A percentile compares a stretch with the other conserved stretches of the same genome.
Conservation (phyloP, 805 yeast genomes). For the Peterozyma xylosa region DNA sequence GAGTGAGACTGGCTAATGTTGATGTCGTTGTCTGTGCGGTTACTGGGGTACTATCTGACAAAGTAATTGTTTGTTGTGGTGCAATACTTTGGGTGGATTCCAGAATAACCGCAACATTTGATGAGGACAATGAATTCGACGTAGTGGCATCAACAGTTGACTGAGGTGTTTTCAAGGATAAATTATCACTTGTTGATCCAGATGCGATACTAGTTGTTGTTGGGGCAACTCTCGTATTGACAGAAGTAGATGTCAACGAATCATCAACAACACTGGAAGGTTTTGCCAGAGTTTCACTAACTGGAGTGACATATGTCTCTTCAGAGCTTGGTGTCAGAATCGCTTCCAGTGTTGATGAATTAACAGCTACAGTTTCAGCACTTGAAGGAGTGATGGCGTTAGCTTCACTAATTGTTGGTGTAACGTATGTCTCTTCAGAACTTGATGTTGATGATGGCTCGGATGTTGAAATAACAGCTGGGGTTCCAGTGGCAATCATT, state of each 20-base stretch:
- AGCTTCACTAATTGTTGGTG: background rate
- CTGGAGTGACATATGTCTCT: background rate
- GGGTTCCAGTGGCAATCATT: constrained; percentile 5
- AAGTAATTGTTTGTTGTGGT: constrained; percentile 1
- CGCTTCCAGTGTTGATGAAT: background rate
- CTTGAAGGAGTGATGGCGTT: background rate
- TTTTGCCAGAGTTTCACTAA: background rate
- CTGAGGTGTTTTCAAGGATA: background rate
- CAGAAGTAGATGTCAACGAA: background rate
- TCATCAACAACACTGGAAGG: background rate
- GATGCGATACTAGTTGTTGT: background rate
- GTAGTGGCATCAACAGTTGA: background rate
- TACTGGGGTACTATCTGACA: constrained; percentile 3
- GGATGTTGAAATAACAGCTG: constrained; percentile 8
- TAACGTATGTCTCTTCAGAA: background rate
- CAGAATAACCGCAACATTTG: background rate
- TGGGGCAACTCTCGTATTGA: background rate
- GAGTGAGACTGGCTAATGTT: background rate
- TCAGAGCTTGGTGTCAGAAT: background rate
- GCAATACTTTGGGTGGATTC: background rate
- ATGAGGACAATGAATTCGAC: background rate
- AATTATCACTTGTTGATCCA: too few species aligned
- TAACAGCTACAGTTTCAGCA: background rate
- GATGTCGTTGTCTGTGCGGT: constrained; percentile 1
- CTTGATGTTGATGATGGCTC: background rate